A percentile compares a stretch with the other conserved stretches of the same genome.
These are phyloP conservation scores for Cordyceps pruinosa DNA, from an alignment of 2,329 filamentous ascomycete species.

Conservation along the genomic window DNA sequence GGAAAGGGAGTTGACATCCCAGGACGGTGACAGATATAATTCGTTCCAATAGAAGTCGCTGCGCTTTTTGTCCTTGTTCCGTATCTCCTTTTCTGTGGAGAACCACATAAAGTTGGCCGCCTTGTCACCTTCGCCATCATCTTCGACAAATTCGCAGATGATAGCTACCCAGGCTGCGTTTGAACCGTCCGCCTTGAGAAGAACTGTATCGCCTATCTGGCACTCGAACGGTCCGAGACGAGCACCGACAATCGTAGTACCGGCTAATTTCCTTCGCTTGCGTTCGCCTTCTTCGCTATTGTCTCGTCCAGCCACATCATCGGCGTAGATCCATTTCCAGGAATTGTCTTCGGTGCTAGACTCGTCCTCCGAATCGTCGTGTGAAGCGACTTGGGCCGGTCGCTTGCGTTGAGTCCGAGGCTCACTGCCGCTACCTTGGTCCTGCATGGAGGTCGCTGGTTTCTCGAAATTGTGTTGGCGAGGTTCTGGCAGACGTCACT, in stretches of 20 bases:
- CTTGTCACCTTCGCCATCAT: constrained; percentile 57
- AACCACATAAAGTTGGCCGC: constrained; percentile 94
- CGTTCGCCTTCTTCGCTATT: constrained; percentile 24
- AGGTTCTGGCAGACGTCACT: neutral
- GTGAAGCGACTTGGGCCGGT: neutral
- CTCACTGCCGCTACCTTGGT: neutral
- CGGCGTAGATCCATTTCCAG: constrained; percentile 72
- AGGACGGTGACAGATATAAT: constrained; percentile 81
- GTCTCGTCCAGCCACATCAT: constrained; percentile 24
- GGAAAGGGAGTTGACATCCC: constrained; percentile 77
- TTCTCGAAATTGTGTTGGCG: neutral
- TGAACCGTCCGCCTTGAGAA: constrained; percentile 79
- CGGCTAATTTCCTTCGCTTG: constrained; percentile 29
- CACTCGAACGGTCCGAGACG: constrained; percentile 77
- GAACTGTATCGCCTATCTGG: constrained; percentile 71
- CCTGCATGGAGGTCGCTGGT: neutral
- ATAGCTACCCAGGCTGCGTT: constrained; percentile 91
- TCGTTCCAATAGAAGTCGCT: constrained; percentile 79
- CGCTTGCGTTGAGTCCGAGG: constrained; percentile 3
- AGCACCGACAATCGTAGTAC: constrained; percentile 65
- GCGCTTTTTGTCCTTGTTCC: constrained; percentile 74
- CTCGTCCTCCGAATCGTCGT: constrained; percentile 66
- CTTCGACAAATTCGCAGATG: constrained; percentile 72
- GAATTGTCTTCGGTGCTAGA: constrained; percentile 63
- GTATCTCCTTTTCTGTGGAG: constrained; percentile 81